Conservation (phyloP, 2,329 filamentous ascomycete species). For the Shiraia sp. region DNA sequence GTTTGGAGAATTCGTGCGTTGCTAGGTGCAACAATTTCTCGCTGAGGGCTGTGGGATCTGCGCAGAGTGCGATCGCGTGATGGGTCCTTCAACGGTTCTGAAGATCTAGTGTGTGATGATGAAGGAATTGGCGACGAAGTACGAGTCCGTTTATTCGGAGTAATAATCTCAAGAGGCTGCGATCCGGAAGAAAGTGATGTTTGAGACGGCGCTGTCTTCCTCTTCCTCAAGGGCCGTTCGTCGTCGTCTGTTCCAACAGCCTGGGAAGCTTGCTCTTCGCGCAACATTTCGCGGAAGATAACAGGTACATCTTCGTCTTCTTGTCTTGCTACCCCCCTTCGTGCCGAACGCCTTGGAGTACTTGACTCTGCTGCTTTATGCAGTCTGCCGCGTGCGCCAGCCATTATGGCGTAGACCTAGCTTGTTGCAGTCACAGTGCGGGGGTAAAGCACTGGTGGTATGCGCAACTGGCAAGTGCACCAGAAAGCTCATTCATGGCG, state of each 20-base stretch:
- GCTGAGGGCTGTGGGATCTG: neutral
- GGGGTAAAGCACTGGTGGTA: neutral
- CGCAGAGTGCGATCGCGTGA: slow-evolving; percentile 5
- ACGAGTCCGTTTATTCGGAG: neutral
- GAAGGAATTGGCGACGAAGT: slow-evolving; percentile 5
- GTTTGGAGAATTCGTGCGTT: slow-evolving; percentile 44
- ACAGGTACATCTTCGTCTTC: slow-evolving; percentile 43
- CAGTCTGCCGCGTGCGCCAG: slow-evolving; percentile 26
- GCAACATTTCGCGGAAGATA: slow-evolving; percentile 53
- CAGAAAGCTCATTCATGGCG: neutral
- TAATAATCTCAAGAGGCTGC: slow-evolving; percentile 1
- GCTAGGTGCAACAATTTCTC: slow-evolving; percentile 12
- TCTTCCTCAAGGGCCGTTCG: slow-evolving; percentile 46
- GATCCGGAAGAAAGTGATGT: slow-evolving; percentile 6
- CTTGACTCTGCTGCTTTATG: slow-evolving; percentile 20
- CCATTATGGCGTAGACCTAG: slow-evolving; percentile 23
- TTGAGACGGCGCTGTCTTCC: slow-evolving; percentile 25
- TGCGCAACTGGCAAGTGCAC: neutral
- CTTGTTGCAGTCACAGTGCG: slow-evolving; percentile 2
- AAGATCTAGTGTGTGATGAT: slow-evolving; percentile 9
- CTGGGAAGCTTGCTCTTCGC: slow-evolving; percentile 44
- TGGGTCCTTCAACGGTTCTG: slow-evolving; percentile 6
- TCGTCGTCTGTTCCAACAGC: slow-evolving; percentile 32
- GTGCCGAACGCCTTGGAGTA: slow-evolving; percentile 29
- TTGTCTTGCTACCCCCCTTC: slow-evolving; percentile 20